phyloP scores from a whole-genome alignment of 768 basidiomycete genomes.

The Leccinum subtestaceum region DNA sequence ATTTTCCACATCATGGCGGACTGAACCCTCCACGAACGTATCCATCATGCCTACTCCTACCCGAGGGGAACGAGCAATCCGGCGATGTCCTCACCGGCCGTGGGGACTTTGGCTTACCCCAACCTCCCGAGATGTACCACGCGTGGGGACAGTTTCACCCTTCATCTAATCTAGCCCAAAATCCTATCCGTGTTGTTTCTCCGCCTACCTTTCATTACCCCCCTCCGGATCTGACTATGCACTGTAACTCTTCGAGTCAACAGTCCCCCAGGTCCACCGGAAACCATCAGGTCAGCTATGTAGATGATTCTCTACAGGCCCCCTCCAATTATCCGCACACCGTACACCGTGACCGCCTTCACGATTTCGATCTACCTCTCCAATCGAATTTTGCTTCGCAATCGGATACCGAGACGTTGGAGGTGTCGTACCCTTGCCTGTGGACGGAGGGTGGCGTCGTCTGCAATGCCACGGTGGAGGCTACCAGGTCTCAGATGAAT shows the following conservation, averaged over 20 bases:
- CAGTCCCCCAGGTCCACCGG: slow-evolving; percentile 1
- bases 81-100: background rate
- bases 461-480: slow-evolving; percentile 20
- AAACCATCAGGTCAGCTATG: background rate
- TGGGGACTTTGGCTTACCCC: background rate
- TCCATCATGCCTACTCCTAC: background rate
- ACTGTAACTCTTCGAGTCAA: background rate
- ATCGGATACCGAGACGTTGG: background rate
- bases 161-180: background rate
- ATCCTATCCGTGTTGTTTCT: background rate
- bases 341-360: background rate
- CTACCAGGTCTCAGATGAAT: slow-evolving; percentile 25
- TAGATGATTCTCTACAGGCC: background rate
- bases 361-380: background rate
- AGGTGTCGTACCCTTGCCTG: slow-evolving; percentile 16
- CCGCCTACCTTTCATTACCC: background rate
- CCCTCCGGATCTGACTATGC: background rate
- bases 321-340: background rate
- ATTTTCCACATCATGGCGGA: slow-evolving; percentile 2
- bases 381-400: slow-evolving; percentile 2
- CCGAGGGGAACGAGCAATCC: background rate
- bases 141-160: slow-evolving; percentile 6
- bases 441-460: slow-evolving; percentile 14
- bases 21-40: background rate
- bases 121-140: slow-evolving; percentile 1